Conservation (phyloP, 73 alveolate species). For the Chromera velia region DNA sequence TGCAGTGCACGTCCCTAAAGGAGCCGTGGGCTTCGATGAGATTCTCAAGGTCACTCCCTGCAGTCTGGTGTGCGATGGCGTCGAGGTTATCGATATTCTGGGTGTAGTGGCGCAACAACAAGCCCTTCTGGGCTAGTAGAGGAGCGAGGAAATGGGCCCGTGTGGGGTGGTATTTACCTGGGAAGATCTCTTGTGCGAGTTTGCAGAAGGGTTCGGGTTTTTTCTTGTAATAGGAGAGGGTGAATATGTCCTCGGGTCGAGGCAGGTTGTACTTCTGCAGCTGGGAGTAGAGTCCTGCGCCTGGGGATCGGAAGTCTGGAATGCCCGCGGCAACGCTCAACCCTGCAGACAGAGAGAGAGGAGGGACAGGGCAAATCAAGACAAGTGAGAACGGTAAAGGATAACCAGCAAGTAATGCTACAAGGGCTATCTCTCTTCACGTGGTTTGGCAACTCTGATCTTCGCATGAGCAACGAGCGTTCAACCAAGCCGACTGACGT, state of each 20-base stretch:
- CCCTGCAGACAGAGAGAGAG: too few species aligned
- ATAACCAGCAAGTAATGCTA: too few species aligned
- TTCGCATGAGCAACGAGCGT: too few species aligned
- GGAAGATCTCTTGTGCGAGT: slow-evolving; percentile 53
- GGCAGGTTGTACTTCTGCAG: slow-evolving; percentile 49
- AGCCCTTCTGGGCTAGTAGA: background rate
- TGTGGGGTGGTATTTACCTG: slow-evolving; percentile 54
- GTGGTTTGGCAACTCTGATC: too few species aligned
- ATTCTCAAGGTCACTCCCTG: slow-evolving; percentile 54
- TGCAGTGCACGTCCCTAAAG: slow-evolving; percentile 57
- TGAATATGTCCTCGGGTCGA: slow-evolving; percentile 65
- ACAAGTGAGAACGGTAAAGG: too few species aligned
- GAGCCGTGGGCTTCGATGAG: slow-evolving; percentile 77
- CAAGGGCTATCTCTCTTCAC: too few species aligned
- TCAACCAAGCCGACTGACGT: too few species aligned
- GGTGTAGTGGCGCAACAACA: slow-evolving; percentile 45
- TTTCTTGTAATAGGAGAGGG: slow-evolving; percentile 49
- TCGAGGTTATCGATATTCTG: slow-evolving; percentile 76
- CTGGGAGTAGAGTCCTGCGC: slow-evolving; percentile 58
- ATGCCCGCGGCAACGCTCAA: slow-evolving; percentile 79
- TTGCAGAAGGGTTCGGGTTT: slow-evolving; percentile 67
- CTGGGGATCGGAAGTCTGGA: slow-evolving; percentile 82
- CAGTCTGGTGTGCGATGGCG: slow-evolving; percentile 29
- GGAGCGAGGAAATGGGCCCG: slow-evolving; percentile 31
- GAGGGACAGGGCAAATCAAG: too few species aligned